Conservation (phyloP, 2,329 filamentous ascomycete genomes). For the Lecanicillium sp. region DNA sequence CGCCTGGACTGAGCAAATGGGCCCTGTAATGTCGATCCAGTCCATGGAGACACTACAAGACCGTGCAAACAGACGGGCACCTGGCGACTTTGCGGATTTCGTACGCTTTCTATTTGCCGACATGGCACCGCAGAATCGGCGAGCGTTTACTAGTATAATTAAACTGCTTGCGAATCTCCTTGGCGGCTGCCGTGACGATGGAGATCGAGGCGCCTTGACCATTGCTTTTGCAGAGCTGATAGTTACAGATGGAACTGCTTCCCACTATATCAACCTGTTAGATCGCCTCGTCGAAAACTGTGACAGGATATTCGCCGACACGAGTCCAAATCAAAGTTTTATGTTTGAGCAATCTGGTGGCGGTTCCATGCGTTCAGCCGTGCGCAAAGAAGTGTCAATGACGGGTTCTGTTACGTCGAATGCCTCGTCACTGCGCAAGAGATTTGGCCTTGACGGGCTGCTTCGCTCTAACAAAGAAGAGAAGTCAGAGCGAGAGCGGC, state of each 20-base stretch:
- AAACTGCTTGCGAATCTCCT: slow-evolving; percentile 81
- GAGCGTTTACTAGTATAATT: slow-evolving; percentile 76
- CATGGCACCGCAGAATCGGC: slow-evolving; percentile 60
- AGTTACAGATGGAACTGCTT: slow-evolving; percentile 66
- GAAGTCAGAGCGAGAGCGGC: slow-evolving; percentile 61
- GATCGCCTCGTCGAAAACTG: slow-evolving; percentile 86
- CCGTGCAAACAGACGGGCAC: slow-evolving; percentile 55
- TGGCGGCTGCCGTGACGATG: slow-evolving; percentile 84
- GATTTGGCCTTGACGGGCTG: slow-evolving; percentile 72
- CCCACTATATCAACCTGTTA: slow-evolving; percentile 79
- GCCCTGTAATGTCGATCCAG: slow-evolving; percentile 67
- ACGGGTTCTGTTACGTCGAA: slow-evolving; percentile 77
- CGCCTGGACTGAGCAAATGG: slow-evolving; percentile 84
- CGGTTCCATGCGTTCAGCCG: slow-evolving; percentile 50
- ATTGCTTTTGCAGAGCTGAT: slow-evolving; percentile 83
- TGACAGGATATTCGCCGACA: slow-evolving; percentile 75
- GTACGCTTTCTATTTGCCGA: slow-evolving; percentile 56
- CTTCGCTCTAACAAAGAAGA: slow-evolving; percentile 73
- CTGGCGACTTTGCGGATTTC: slow-evolving; percentile 65
- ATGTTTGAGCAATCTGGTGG: slow-evolving; percentile 33
- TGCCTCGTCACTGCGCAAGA: slow-evolving; percentile 73
- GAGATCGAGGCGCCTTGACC: slow-evolving; percentile 80
- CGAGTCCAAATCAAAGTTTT: slow-evolving; percentile 31
- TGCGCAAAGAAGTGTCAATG: slow-evolving; percentile 49
- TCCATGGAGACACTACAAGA: slow-evolving; percentile 68